Percentiles rank a stretch among this genome's conserved stretches.
These are phyloP conservation scores for Candida saitoana DNA, from an alignment of 805 yeast genomes.

Conservation along the genomic window DNA sequence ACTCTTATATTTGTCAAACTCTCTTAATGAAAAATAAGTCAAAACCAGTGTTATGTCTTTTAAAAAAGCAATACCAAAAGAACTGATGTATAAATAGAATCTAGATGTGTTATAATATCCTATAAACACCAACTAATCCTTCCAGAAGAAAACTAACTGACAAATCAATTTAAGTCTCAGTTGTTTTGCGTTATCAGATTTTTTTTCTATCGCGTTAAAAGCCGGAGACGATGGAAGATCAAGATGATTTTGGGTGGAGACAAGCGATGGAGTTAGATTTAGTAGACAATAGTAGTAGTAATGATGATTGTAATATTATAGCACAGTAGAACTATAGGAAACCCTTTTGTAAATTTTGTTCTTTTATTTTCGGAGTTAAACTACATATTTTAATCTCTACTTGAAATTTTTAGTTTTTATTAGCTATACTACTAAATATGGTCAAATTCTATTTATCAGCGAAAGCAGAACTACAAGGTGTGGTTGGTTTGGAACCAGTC, in stretches of 20 bases:
- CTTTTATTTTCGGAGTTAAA: not conserved
- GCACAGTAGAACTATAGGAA: not conserved
- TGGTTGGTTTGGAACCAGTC: conserved; percentile 52
- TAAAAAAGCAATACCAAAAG: not conserved
- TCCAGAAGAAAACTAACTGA: not conserved
- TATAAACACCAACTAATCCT: too few species aligned
- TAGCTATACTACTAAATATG: conserved; percentile 26
- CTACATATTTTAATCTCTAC: not conserved
- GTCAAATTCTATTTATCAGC: conserved; percentile 35
- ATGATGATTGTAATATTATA: not conserved
- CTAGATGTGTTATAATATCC: too few species aligned
- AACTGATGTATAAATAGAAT: too few species aligned
- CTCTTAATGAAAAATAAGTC: not conserved
- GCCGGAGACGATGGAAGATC: not conserved
- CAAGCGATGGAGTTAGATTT: not conserved
- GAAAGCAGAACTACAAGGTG: conserved; percentile 49
- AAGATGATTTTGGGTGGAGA: not conserved
- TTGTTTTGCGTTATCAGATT: not conserved
- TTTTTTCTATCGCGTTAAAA: not conserved
- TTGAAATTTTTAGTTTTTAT: not conserved
- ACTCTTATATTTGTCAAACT: not conserved
- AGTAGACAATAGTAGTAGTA: not conserved
- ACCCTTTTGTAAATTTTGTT: not conserved
- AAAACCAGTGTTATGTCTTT: not conserved
- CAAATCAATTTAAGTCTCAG: not conserved